phyloP scores from a whole-genome alignment of 1,284 basidiomycete species.

The Puccinia horiana region DNA sequence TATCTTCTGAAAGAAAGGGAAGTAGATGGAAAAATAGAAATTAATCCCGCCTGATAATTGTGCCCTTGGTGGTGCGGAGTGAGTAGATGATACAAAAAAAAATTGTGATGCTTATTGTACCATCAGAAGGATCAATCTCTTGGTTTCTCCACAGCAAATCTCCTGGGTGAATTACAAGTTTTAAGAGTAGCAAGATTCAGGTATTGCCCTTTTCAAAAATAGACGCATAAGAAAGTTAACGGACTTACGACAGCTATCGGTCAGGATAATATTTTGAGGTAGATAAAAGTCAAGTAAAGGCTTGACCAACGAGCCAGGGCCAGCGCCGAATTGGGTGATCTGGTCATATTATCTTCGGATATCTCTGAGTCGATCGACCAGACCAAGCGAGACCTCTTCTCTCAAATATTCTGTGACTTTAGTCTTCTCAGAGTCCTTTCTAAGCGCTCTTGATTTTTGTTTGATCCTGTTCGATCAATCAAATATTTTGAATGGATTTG shows the following conservation, averaged over 20 bases:
- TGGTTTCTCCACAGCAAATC: slow-evolving; percentile 45
- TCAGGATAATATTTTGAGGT: slow-evolving; percentile 8
- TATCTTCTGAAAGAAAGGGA: slow-evolving; percentile 41
- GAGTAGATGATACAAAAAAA: not conserved
- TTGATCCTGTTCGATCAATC: slow-evolving; percentile 79
- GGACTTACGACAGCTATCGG: slow-evolving; percentile 3
- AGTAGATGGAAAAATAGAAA: not conserved
- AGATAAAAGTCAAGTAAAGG: slow-evolving; percentile 41
- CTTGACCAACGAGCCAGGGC: slow-evolving; percentile 55
- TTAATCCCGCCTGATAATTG: not conserved
- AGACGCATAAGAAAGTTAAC: slow-evolving; percentile 33
- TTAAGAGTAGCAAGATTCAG: slow-evolving; percentile 52
- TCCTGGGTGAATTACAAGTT: slow-evolving; percentile 42
- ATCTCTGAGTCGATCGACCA: slow-evolving; percentile 52
- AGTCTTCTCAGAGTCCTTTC: slow-evolving; percentile 65
- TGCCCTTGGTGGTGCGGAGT: not conserved
- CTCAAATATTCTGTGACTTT: slow-evolving; percentile 87
- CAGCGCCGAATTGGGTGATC: slow-evolving; percentile 57
- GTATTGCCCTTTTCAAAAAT: slow-evolving; percentile 51
- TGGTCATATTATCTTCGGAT: slow-evolving; percentile 56
- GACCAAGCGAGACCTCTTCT: slow-evolving; percentile 69
- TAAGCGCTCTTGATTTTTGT: slow-evolving; percentile 77
- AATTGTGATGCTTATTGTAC: not conserved
- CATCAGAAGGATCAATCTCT: not conserved
- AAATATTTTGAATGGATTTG: slow-evolving; percentile 62